phyloP scores from a whole-genome alignment of 2,329 filamentous ascomycete genomes.

The Orbilia ellipsospora region DNA sequence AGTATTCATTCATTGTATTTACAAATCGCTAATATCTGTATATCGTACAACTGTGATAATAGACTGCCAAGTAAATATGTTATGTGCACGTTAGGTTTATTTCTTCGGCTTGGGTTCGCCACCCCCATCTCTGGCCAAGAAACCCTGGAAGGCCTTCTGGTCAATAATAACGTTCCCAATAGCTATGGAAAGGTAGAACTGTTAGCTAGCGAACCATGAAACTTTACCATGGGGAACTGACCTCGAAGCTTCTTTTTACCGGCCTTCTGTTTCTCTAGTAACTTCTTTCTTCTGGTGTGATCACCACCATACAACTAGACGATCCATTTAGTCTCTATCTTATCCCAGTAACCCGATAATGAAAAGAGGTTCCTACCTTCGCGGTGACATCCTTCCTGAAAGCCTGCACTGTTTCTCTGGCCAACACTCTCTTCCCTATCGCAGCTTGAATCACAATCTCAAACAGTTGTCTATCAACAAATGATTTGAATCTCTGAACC shows the following conservation, averaged over 20 bases:
- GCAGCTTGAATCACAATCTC: conserved; percentile 95
- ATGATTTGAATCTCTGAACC: conserved; percentile 96
- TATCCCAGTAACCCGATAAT: not conserved
- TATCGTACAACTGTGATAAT: too few relatives aligned
- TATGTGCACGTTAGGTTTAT: too few relatives aligned
- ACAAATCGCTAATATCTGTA: too few relatives aligned
- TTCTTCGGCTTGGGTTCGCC: conserved; percentile 42
- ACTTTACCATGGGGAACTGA: not conserved
- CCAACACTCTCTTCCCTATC: conserved; percentile 82
- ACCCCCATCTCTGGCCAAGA: conserved; percentile 77
- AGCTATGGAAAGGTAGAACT: conserved; percentile 58
- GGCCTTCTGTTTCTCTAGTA: conserved; percentile 96
- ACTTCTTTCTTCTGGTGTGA: conserved; percentile 80
- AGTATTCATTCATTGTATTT: not conserved
- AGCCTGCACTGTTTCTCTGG: conserved; percentile 93
- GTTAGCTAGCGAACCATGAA: not conserved
- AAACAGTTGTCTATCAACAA: conserved; percentile 96
- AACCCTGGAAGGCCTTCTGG: conserved; percentile 93
- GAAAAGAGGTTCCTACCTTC: conserved; percentile 67
- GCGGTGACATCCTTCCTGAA: conserved; percentile 94
- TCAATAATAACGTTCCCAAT: conserved; percentile 94
- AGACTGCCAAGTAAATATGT: too few relatives aligned
- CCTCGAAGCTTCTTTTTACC: conserved; percentile 83
- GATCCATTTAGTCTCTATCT: not conserved
- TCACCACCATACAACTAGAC: conserved; percentile 82